Evolutionary conservation across 2,329 filamentous ascomycete species (phyloP), one percentile per base, ranked within the genome.

Genomic region (Cadophora luteo-olivacea): DNA sequence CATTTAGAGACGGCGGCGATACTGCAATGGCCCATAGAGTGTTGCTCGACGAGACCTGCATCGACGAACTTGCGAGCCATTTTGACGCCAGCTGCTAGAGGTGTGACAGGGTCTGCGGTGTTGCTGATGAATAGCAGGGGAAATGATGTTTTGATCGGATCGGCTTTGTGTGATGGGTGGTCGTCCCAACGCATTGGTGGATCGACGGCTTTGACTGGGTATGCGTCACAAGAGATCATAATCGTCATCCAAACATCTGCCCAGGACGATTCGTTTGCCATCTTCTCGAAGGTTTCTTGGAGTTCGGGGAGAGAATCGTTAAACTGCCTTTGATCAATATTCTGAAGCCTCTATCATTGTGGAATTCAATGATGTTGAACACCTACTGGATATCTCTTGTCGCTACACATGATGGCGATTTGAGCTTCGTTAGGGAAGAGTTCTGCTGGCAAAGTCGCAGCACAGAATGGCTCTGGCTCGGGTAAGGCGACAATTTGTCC

Each of bases 111-210:
- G 66, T 82, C 80, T 45, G 77, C 71, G 4, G 78, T 81, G 36
- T 81, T 82, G 61, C 79, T 79, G 36, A 80, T 54, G 68, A 82
- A 81, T 7, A 82, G 73, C 38, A 82, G 75, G 14, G 80, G 80
- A 66, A 80, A 81, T 7, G 78, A 73, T 12, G 77, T 80, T 12
- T 75, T 76, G 45, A 77, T 76, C 19, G 74, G 73, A n/a, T 74
- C 72, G 5, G 67, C 69, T 11, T 70, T 71, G 29, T 74, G 68
- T 2, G 71, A 65, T 19, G 75, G 74, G 49, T 77, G 71, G 32
- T 76, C 72, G 41, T 75, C 75, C 76, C 76, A 77, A 12, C 69
- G 61, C 74, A 76, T 75, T 4, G 75, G 75, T 9, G 74, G 74
- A 24, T 75, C 74, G 1, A 70, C 62, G 1, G 72, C 61, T 68